phyloP scores from a whole-genome alignment of 306 rosid genomes.

The Fragaria iinumae region DNA sequence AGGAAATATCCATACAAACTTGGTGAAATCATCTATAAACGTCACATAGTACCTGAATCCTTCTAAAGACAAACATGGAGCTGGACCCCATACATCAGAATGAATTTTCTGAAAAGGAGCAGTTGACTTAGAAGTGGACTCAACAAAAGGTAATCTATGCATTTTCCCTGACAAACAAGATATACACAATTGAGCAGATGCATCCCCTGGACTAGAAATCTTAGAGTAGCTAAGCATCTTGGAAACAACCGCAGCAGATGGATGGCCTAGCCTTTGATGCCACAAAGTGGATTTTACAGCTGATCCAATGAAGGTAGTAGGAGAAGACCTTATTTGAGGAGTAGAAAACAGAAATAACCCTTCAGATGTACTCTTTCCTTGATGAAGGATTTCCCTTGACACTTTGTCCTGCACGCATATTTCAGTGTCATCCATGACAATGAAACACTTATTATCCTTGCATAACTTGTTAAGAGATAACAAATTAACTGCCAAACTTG shows the following conservation, averaged over 20 bases:
- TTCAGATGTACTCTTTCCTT: no score
- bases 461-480: background rate
- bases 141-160: background rate
- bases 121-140: rapidly evolving
- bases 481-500: background rate
- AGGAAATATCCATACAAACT: background rate
- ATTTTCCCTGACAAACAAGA: background rate
- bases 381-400: no score
- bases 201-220: no score
- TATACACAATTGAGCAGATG: background rate
- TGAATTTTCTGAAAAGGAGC: background rate
- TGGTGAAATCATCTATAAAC: background rate
- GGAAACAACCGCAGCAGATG: background rate
- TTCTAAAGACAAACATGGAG: background rate
- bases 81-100: background rate
- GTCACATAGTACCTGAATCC: background rate
- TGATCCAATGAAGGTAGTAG: no score
- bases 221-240: background rate
- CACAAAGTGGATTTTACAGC: no score
- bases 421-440: no score
- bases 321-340: no score
- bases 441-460: no score
- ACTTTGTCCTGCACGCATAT: no score
- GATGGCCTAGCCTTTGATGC: no score
- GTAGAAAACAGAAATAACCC: no score